Percentiles rank a stretch among this genome's conserved stretches.
Conservation (phyloP, 1,139 yeast genomes). For the Taphrina communis region DNA sequence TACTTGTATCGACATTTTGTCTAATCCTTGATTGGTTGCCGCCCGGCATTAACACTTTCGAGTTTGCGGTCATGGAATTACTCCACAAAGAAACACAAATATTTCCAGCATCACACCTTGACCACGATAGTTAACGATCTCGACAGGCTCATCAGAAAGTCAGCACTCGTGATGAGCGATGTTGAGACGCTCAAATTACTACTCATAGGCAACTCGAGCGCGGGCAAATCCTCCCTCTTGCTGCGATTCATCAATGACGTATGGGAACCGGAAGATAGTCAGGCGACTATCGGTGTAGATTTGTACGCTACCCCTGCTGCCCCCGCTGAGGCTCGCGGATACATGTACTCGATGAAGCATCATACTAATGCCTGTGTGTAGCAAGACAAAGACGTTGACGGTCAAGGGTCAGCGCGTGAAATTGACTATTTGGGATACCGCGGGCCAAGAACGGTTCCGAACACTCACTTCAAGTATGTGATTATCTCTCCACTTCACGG, state of each 20-base stretch:
- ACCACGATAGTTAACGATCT: no score
- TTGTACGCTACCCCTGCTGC: constrained; percentile 1
- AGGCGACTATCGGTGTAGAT: constrained; percentile 40
- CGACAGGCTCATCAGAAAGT: no score
- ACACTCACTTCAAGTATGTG: constrained; percentile 29
- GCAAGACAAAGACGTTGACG: constrained; percentile 33
- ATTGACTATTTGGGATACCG: constrained; percentile 38
- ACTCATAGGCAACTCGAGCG: constrained; percentile 36
- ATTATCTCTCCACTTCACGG: not conserved
- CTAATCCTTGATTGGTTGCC: not conserved
- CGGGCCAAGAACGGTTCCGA: constrained; percentile 39
- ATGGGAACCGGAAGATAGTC: constrained; percentile 34
- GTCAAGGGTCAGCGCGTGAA: constrained; percentile 28
- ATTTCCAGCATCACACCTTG: no score
- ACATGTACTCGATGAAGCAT: no score
- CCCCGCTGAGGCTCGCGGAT: no score
- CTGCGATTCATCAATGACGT: constrained; percentile 36
- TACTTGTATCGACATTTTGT: not conserved
- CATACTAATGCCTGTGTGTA: not conserved
- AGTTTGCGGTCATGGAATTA: not conserved
- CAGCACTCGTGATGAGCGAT: constrained; percentile 19
- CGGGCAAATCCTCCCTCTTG: constrained; percentile 34
- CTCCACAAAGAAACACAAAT: constrained; percentile 9
- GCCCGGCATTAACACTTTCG: not conserved
- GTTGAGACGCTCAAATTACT: constrained; percentile 34